These are phyloP conservation scores for Aspergillus baeticus DNA, from an alignment of 495 filamentous ascomycete genomes.

Conservation along the genomic window DNA sequence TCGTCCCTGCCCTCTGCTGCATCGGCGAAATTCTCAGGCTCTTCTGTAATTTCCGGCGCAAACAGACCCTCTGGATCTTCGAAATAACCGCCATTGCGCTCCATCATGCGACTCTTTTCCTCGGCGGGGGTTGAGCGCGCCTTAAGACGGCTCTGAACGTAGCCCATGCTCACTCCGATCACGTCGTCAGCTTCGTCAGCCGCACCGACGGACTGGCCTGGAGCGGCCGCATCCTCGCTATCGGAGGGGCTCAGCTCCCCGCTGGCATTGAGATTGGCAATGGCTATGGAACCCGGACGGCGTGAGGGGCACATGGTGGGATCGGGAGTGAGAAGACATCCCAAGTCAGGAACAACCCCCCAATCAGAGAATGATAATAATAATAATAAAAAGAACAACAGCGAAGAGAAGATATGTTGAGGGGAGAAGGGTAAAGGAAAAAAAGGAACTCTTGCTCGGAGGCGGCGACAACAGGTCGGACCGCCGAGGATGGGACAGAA, in stretches of 20 bases:
- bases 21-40: conserved; percentile 29
- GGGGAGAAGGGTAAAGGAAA: not conserved
- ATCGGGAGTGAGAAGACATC: not conserved
- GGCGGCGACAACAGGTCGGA: not conserved
- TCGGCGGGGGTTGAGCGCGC: conserved; percentile 69
- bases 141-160: conserved; percentile 67
- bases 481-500: conserved; percentile 1
- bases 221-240: conserved; percentile 30
- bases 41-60: conserved; percentile 32
- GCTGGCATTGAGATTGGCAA: conserved; percentile 1
- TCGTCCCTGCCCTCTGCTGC: not conserved
- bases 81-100: conserved; percentile 55
- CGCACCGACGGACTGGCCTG: conserved; percentile 15
- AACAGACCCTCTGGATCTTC: conserved; percentile 36
- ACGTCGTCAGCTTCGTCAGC: conserved; percentile 57
- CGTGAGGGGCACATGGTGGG: not conserved
- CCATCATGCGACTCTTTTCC: conserved; percentile 72
- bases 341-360: not conserved
- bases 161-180: conserved; percentile 75
- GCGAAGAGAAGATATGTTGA: too few relatives aligned
- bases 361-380: conserved; percentile 1
- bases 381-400: conserved; percentile 6
- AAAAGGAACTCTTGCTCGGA: not conserved
- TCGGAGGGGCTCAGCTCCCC: conserved; percentile 26
- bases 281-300: not conserved